These are phyloP conservation scores for Tephrocybe sp. DNA, from an alignment of 768 basidiomycete species.

Conservation along the genomic window DNA sequence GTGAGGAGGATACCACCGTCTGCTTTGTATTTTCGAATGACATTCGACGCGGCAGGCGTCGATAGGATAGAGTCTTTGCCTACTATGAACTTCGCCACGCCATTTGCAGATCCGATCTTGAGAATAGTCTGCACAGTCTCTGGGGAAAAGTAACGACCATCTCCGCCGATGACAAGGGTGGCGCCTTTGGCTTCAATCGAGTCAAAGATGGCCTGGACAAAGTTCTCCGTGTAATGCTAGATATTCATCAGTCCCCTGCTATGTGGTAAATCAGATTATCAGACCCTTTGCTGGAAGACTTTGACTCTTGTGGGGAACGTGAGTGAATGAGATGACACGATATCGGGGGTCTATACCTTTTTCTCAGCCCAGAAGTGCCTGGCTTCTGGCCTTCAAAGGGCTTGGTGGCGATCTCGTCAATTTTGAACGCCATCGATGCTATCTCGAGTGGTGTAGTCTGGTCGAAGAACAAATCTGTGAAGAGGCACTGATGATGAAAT, in stretches of 20 bases:
- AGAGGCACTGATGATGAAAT: constrained; percentile 8
- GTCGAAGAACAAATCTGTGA: background rate
- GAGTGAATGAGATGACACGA: constrained; percentile 8
- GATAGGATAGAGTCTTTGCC: constrained; percentile 92
- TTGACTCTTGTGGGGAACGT: constrained; percentile 69
- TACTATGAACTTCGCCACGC: constrained; percentile 88
- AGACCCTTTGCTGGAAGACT: constrained; percentile 94
- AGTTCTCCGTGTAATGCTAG: constrained; percentile 99
- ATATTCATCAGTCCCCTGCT: constrained; percentile 9
- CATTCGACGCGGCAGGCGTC: constrained; percentile 94
- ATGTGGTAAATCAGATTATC: constrained; percentile 22
- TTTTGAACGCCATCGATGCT: constrained; percentile 40
- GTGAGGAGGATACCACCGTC: constrained; percentile 96
- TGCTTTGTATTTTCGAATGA: constrained; percentile 95
- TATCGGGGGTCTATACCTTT: constrained; percentile 58
- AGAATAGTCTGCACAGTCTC: constrained; percentile 91
- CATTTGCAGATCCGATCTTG: constrained; percentile 92
- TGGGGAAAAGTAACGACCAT: constrained; percentile 90
- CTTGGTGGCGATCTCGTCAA: constrained; percentile 77
- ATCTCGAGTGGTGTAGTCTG: background rate
- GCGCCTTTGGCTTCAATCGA: constrained; percentile 79
- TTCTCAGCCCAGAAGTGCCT: constrained; percentile 95
- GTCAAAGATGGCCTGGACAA: constrained; percentile 90
- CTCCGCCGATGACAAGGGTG: constrained; percentile 94
- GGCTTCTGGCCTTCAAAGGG: constrained; percentile 95